phyloP scores from a whole-genome alignment of 768 basidiomycete genomes.

The Lactarius psammicola region DNA sequence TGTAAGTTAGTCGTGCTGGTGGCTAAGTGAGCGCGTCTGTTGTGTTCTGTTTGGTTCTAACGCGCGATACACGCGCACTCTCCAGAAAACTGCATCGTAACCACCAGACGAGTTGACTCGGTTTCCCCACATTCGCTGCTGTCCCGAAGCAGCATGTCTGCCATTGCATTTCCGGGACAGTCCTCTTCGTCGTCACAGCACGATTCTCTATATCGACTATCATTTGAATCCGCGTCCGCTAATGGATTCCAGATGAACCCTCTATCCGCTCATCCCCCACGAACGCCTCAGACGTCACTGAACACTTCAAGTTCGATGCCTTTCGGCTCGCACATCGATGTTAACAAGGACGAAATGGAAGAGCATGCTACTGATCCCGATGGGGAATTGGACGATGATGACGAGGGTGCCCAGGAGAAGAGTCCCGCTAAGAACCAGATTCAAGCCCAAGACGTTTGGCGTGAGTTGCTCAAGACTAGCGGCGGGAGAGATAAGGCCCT shows the following conservation, averaged over 20 bases:
- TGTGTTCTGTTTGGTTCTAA: conserved; percentile 20
- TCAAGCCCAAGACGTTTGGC: conserved; percentile 68
- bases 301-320: conserved; percentile 18
- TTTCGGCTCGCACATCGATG: conserved; percentile 41
- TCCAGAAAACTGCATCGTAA: background rate
- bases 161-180: conserved; percentile 58
- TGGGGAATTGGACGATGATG: conserved; percentile 37
- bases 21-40: conserved; percentile 11
- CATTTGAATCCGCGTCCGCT: conserved; percentile 49
- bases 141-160: conserved; percentile 50
- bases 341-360: conserved; percentile 39
- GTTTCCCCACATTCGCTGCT: conserved; percentile 8
- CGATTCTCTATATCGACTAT: conserved; percentile 50
- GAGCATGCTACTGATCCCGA: conserved; percentile 29
- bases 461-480: conserved; percentile 74
- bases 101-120: conserved; percentile 1
- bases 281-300: conserved; percentile 64
- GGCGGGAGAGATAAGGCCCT: conserved; percentile 83
- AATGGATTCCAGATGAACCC: conserved; percentile 76
- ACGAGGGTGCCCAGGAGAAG: conserved; percentile 33
- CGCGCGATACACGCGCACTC: conserved; percentile 11
- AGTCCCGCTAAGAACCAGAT: conserved; percentile 45
- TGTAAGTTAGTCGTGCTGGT: background rate
- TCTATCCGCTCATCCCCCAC: conserved; percentile 72
- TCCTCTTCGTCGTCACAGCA: conserved; percentile 45